Percentiles rank a stretch among this genome's conserved stretches.
phyloP scores from a whole-genome alignment of 2,329 filamentous ascomycete species.

The Fusarium veterinarium region DNA sequence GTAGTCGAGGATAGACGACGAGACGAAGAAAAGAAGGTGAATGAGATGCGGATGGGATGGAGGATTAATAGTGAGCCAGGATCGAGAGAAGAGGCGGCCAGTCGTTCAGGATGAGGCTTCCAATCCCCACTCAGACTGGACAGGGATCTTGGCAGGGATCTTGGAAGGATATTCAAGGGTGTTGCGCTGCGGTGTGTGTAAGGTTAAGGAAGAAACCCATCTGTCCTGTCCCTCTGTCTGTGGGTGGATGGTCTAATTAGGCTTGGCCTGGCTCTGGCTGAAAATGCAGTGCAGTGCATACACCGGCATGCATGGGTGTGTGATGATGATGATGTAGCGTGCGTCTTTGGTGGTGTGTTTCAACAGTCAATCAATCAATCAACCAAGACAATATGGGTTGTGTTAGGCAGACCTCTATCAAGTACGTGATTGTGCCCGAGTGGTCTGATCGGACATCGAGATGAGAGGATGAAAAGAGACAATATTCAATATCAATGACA shows the following conservation, averaged over 20 bases:
- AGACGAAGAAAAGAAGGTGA: constrained; percentile 37
- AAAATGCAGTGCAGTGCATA: constrained; percentile 23
- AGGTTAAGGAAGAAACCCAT: constrained; percentile 6
- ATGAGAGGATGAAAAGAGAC: constrained; percentile 11
- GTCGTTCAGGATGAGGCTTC: constrained; percentile 47
- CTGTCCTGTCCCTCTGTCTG: background rate
- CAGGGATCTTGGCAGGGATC: constrained; percentile 32
- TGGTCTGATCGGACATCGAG: constrained; percentile 22
- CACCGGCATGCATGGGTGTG: constrained; percentile 13
- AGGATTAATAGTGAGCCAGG: constrained; percentile 46
- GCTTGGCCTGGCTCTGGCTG: constrained; percentile 30
- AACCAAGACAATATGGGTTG: background rate
- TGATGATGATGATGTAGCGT: constrained; percentile 36
- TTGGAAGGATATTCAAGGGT: constrained; percentile 34
- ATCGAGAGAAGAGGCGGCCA: constrained; percentile 42
- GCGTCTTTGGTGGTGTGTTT: constrained; percentile 36
- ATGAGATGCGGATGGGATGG: constrained; percentile 40
- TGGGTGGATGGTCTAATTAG: constrained; percentile 38
- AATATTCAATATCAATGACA: background rate
- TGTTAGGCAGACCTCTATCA: constrained; percentile 5
- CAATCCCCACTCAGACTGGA: constrained; percentile 34
- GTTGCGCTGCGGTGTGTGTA: constrained; percentile 35
- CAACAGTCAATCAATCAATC: constrained; percentile 13
- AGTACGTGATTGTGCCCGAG: constrained; percentile 15
- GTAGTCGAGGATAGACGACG: constrained; percentile 41